Conservation (phyloP, 2,329 filamentous ascomycete genomes). For the Aspergillus texensis region DNA sequence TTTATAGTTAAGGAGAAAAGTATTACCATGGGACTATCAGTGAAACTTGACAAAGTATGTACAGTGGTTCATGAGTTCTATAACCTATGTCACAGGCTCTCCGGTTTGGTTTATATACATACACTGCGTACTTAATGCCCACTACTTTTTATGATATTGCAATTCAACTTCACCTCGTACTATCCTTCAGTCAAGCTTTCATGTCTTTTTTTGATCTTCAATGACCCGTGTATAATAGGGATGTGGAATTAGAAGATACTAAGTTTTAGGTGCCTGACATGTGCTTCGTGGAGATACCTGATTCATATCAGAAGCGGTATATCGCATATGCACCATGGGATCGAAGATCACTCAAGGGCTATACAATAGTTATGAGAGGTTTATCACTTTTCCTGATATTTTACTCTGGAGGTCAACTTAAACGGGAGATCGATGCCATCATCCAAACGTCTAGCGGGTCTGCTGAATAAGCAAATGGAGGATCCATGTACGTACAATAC, state of each 20-base stretch:
- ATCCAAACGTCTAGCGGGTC: neutral
- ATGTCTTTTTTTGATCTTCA: neutral
- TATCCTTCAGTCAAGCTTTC: neutral
- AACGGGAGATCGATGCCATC: neutral
- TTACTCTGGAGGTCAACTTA: neutral
- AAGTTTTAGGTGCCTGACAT: neutral
- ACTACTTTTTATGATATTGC: neutral
- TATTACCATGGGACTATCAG: neutral
- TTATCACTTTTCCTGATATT: neutral
- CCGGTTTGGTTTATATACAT: neutral
- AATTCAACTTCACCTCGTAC: neutral
- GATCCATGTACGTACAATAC: neutral
- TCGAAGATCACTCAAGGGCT: neutral
- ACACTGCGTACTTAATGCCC: neutral
- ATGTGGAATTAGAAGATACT: neutral
- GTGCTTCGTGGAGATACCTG: neutral
- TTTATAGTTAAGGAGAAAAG: neutral
- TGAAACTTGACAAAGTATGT: neutral
- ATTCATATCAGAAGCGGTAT: neutral
- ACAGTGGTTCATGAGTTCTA: too few species aligned
- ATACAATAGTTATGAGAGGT: neutral
- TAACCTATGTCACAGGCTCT: neutral
- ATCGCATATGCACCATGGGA: neutral
- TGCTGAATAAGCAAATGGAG: neutral
- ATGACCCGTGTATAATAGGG: neutral